A percentile compares a stretch with the other conserved stretches of the same genome.
Conservation (phyloP, 768 basidiomycete genomes). For the Collybia sp. region DNA sequence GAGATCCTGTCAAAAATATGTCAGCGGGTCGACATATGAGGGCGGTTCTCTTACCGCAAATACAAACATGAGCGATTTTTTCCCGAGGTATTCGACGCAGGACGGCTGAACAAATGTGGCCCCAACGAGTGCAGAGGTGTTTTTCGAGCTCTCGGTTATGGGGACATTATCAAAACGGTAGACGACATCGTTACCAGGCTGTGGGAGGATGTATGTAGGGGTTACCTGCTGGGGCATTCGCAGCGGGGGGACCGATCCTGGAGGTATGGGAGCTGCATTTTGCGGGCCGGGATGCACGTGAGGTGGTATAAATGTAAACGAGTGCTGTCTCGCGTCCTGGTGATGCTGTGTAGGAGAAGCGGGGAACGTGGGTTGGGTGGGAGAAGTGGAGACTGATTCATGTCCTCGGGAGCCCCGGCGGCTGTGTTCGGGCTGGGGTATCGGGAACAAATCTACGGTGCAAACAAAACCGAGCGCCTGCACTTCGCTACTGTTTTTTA, state of each 20-base stretch:
- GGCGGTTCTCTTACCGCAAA: conserved; percentile 45
- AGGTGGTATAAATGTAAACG: conserved; percentile 7
- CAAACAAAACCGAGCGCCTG: conserved; percentile 68
- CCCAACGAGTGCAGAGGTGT: conserved; percentile 51
- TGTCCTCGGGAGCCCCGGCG: neutral
- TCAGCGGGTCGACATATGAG: neutral
- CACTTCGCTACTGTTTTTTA: conserved; percentile 40
- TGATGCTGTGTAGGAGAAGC: conserved; percentile 5
- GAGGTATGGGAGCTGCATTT: neutral
- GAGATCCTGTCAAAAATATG: conserved; percentile 44
- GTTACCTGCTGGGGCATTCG: neutral
- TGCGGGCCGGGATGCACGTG: conserved; percentile 2
- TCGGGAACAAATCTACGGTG: conserved; percentile 73
- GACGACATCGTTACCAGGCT: conserved; percentile 29
- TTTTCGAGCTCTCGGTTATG: conserved; percentile 45
- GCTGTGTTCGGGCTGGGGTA: conserved; percentile 21
- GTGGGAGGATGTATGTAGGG: conserved; percentile 4
- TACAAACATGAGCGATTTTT: conserved; percentile 53
- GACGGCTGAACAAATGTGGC: conserved; percentile 57
- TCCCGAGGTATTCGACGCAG: conserved; percentile 52
- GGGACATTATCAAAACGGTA: conserved; percentile 34
- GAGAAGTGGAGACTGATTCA: conserved; percentile 9
- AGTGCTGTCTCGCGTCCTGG: conserved; percentile 2
- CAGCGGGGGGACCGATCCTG: conserved; percentile 5
- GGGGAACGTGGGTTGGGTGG: conserved; percentile 11